Percentiles rank a stretch among this genome's conserved stretches.
These are phyloP conservation scores for Fusarium kyushuense DNA, from an alignment of 2,329 filamentous ascomycete genomes.

Conservation along the genomic window DNA sequence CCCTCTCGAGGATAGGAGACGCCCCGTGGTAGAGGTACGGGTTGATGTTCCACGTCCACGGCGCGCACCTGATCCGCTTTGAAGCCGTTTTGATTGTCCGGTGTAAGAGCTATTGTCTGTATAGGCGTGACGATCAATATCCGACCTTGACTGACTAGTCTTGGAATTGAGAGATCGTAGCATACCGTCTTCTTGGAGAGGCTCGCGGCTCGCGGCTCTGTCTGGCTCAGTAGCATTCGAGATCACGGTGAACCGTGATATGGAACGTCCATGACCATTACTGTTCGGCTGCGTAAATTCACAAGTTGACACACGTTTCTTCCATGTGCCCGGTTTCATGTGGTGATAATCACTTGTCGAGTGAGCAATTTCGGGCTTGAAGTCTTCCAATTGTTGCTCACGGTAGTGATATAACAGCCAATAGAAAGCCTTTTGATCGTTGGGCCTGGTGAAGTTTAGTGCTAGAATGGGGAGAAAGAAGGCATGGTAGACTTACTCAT, in stretches of 20 bases:
- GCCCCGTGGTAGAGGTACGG: slow-evolving; percentile 48
- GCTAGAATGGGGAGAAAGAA: not conserved
- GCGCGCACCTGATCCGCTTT: slow-evolving; percentile 53
- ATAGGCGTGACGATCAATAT: slow-evolving; percentile 70
- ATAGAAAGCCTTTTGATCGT: slow-evolving; percentile 95
- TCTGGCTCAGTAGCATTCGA: slow-evolving; percentile 67
- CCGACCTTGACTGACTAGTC: slow-evolving; percentile 73
- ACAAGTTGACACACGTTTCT: slow-evolving; percentile 71
- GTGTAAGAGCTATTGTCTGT: slow-evolving; percentile 42
- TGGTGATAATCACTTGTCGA: slow-evolving; percentile 94
- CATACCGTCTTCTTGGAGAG: slow-evolving; percentile 77
- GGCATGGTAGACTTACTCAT: slow-evolving; percentile 65
- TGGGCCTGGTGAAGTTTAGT: slow-evolving; percentile 67
- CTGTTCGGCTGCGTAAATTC: slow-evolving; percentile 64
- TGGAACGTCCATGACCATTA: slow-evolving; percentile 64
- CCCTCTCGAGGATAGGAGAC: slow-evolving; percentile 53
- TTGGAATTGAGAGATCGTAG: slow-evolving; percentile 58
- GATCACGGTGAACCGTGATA: slow-evolving; percentile 74
- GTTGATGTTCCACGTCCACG: slow-evolving; percentile 49
- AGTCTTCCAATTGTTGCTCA: slow-evolving; percentile 88
- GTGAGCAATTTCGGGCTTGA: slow-evolving; percentile 81
- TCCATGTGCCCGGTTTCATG: slow-evolving; percentile 69
- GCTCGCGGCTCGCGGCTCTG: slow-evolving; percentile 77
- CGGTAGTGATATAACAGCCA: slow-evolving; percentile 84
- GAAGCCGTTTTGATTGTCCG: slow-evolving; percentile 50